phyloP scores from a whole-genome alignment of 768 basidiomycete genomes.

The Hypholoma fasciculare region DNA sequence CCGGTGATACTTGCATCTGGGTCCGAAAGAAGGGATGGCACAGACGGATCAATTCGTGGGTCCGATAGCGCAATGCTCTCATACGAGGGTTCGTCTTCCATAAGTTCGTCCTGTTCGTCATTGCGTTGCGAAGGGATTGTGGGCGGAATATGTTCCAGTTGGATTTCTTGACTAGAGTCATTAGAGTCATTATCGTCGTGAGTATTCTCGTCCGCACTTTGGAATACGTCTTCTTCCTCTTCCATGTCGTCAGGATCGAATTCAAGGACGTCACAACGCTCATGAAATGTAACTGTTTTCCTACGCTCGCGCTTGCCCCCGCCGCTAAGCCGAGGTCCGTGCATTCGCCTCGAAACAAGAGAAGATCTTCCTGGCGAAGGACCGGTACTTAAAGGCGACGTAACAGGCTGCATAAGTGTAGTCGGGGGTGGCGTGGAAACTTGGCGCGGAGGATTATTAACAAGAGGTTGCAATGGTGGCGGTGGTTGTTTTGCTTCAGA shows the following conservation, averaged over 20 bases:
- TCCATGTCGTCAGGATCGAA: constrained; percentile 59
- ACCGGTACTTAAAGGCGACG: constrained; percentile 17
- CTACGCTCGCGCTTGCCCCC: constrained; percentile 53
- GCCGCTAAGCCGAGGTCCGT: constrained; percentile 69
- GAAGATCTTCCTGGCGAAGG: constrained; percentile 64
- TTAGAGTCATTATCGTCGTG: constrained; percentile 19
- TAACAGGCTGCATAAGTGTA: constrained; percentile 16
- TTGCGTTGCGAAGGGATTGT: constrained; percentile 22
- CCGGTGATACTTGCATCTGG: constrained; percentile 65
- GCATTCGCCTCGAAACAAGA: constrained; percentile 70
- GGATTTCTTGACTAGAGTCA: constrained; percentile 6
- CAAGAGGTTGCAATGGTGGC: constrained; percentile 19
- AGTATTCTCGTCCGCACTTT: constrained; percentile 25
- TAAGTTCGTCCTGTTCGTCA: constrained; percentile 15
- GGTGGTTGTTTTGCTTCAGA: constrained; percentile 29
- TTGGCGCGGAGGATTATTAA: neutral
- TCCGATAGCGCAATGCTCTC: constrained; percentile 47
- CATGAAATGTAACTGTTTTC: constrained; percentile 81
- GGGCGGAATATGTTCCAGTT: constrained; percentile 43
- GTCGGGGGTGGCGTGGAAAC: constrained; percentile 21
- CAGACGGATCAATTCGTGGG: constrained; percentile 30
- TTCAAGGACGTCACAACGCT: constrained; percentile 80
- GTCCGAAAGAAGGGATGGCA: constrained; percentile 37
- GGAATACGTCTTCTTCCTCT: constrained; percentile 20
- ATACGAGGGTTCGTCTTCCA: constrained; percentile 38